A percentile compares a stretch with the other conserved stretches of the same genome.
These are phyloP conservation scores for Pleurotus citrinopileatus DNA, from an alignment of 768 basidiomycete genomes.

Conservation along the genomic window DNA sequence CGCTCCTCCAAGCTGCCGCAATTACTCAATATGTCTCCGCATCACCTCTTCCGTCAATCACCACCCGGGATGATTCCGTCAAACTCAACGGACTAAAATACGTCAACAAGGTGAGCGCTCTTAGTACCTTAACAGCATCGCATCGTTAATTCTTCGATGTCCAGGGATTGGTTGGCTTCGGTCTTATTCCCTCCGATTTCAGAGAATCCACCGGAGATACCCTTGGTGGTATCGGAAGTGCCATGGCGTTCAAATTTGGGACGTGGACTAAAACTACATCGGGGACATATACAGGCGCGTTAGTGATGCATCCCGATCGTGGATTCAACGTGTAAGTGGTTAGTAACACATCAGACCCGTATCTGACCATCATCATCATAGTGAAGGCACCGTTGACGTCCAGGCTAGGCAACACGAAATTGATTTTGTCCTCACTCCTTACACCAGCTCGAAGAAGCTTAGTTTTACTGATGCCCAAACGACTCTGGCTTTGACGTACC, in stretches of 20 bases:
- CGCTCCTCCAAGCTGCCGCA: not conserved
- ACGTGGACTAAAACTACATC: constrained; percentile 34
- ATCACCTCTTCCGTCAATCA: constrained; percentile 2
- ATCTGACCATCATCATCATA: constrained; percentile 15
- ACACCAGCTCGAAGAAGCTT: constrained; percentile 43
- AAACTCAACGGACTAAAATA: constrained; percentile 36
- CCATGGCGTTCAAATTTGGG: constrained; percentile 52
- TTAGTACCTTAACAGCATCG: not conserved
- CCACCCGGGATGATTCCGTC: constrained; percentile 21
- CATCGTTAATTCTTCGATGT: not conserved
- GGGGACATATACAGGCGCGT: constrained; percentile 40
- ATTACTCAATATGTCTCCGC: not conserved
- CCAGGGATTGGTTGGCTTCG: constrained; percentile 59
- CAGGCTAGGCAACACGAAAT: constrained; percentile 63
- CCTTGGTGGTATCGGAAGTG: constrained; percentile 61
- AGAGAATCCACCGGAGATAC: constrained; percentile 58
- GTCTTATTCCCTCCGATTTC: constrained; percentile 57
- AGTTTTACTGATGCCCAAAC: constrained; percentile 46
- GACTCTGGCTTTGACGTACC: constrained; percentile 51
- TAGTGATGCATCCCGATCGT: constrained; percentile 49
- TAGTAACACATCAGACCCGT: not conserved
- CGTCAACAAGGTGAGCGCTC: constrained; percentile 35
- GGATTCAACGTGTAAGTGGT: constrained; percentile 54
- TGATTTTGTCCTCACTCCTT: constrained; percentile 56
- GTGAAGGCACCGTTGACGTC: constrained; percentile 55